phyloP scores from a whole-genome alignment of 805 yeast species.

The Lipomyces oligophaga region DNA sequence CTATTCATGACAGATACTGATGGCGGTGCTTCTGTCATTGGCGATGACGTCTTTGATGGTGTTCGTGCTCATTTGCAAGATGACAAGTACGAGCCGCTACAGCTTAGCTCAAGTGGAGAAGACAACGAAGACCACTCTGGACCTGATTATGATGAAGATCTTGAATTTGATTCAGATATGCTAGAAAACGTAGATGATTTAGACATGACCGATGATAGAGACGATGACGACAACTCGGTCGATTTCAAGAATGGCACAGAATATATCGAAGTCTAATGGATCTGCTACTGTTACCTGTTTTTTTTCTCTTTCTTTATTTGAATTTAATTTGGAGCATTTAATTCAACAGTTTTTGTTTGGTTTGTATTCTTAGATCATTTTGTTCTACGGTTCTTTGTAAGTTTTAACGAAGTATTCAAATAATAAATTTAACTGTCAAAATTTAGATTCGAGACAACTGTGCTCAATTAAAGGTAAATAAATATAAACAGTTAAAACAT shows the following conservation, averaged over 20 bases:
- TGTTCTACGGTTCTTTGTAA: no score
- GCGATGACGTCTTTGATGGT: constrained; percentile 20
- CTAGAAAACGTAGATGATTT: constrained; percentile 15
- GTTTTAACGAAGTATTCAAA: no score
- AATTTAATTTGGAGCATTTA: no score
- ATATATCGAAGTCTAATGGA: background rate
- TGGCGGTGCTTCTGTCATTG: constrained; percentile 20
- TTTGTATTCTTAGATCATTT: no score
- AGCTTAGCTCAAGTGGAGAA: no score
- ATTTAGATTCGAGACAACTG: no score
- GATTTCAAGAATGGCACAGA: background rate
- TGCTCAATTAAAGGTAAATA: no score
- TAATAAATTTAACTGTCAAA: no score
- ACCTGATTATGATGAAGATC: constrained; percentile 27
- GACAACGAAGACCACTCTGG: constrained; percentile 27
- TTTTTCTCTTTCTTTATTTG: no score
- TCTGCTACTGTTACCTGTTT: background rate
- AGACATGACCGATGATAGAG: no score
- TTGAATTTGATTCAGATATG: constrained; percentile 35
- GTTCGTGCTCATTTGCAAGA: constrained; percentile 22
- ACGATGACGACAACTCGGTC: background rate
- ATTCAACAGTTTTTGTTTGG: no score
- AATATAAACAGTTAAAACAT: no score
- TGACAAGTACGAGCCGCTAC: constrained; percentile 19
- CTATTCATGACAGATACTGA: constrained; percentile 27